A percentile compares a stretch with the other conserved stretches of the same genome.
Evolutionary conservation across 805 yeast species (phyloP).

Genomic region (Yamadazyma phyllophila): DNA sequence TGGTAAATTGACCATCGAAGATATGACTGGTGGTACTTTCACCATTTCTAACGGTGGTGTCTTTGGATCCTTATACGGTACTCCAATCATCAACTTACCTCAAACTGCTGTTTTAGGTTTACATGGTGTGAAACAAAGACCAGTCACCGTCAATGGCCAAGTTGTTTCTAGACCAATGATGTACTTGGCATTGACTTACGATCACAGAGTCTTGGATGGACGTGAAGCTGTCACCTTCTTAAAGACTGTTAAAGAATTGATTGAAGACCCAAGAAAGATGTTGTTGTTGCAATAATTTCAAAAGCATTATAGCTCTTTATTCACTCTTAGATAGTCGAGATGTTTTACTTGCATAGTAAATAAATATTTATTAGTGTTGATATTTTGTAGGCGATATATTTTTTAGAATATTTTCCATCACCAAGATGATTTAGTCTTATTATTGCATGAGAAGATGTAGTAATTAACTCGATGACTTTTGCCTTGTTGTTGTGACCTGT

Average conservation of each 20-base stretch:
- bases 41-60: conserved; percentile 99
- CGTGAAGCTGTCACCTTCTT: conserved; percentile 98
- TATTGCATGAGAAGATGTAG: no score
- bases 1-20: conserved; percentile 93
- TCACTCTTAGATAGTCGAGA: conserved; percentile 1
- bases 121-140: conserved; percentile 97
- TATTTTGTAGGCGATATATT: neutral
- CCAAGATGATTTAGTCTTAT: no score
- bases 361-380: conserved; percentile 1
- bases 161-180: conserved; percentile 98
- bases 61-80: conserved; percentile 95
- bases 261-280: conserved; percentile 99
- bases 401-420: no score
- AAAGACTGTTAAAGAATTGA: conserved; percentile 92
- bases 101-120: conserved; percentile 97
- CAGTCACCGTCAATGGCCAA: conserved; percentile 94
- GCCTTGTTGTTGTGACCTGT: no score
- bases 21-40: conserved; percentile 99
- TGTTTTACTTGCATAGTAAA: conserved; percentile 6
- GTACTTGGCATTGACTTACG: conserved; percentile 98
- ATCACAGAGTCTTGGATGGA: conserved; percentile 96
- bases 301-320: conserved; percentile 2
- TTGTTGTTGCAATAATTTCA: conserved; percentile 38
- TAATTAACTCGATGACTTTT: no score
- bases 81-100: conserved; percentile 97